phyloP scores from a whole-genome alignment of 306 rosid genomes.

The Pterocarpus macrocarpus region DNA sequence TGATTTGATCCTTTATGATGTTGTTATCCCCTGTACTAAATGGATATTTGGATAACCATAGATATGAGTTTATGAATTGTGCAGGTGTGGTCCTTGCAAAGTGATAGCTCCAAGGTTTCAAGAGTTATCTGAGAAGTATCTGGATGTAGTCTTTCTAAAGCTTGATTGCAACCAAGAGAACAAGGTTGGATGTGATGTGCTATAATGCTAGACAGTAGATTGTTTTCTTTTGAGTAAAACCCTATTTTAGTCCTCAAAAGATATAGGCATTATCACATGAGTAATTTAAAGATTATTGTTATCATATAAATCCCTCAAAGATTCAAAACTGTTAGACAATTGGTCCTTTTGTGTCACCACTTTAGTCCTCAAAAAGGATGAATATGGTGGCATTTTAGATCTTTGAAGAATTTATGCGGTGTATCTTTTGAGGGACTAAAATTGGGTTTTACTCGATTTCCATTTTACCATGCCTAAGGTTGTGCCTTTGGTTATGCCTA shows the following conservation, averaged over 20 bases:
- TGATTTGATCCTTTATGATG: conserved; percentile 19
- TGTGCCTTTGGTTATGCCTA: background rate
- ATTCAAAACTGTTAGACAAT: no score
- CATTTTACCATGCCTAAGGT: no score
- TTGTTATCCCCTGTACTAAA: conserved; percentile 15
- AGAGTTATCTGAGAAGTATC: conserved; percentile 79
- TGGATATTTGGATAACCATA: conserved; percentile 38
- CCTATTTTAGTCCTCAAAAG: no score
- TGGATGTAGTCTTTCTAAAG: conserved; percentile 90
- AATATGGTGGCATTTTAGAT: no score
- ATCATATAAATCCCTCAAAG: no score
- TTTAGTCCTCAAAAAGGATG: no score
- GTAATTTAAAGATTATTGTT: no score
- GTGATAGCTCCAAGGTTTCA: conserved; percentile 89
- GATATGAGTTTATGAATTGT: conserved; percentile 35
- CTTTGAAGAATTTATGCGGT: no score
- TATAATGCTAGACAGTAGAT: background rate
- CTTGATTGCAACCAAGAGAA: conserved; percentile 95
- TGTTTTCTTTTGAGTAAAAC: background rate
- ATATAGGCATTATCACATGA: no score
- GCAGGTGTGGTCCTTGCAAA: conserved; percentile 99
- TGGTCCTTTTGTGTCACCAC: no score
- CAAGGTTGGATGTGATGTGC: conserved; percentile 61
- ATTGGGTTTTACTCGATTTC: no score
- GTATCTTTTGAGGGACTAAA: no score